Evolutionary conservation across 2,329 filamentous ascomycete genomes (phyloP), one percentile per base, ranked within the genome.

Genomic region (Claviceps cyperi): DNA sequence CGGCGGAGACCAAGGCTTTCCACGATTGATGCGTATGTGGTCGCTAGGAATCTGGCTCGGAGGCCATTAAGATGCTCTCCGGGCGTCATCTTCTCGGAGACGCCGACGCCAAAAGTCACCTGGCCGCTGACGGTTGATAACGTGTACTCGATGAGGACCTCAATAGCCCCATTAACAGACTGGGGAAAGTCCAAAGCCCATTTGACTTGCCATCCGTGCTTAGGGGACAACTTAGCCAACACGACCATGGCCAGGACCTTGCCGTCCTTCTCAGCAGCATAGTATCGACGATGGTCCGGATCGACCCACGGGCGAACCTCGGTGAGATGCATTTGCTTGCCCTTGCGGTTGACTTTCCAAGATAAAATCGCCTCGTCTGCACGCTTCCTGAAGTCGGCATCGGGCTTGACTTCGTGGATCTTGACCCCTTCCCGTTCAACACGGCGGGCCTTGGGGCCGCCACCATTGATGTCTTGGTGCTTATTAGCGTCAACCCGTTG

Each of bases 111-210:
- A 61, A 96, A 96, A 0, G 90, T 96, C 45, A 94, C 84, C 40
- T 72, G 66, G 37, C 72, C 71, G 1, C 70, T 68, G 47, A 78
- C 64, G 40, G 62, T 60, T 6, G 65, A 60, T 53, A 94, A 74
- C 0, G 84, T 79, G 61, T 83, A 77, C 38, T 84, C 80, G 58
- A 94, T 84, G 40, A 92, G 77, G 40, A 83, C 77, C 69, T 96
- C 90, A 55, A 95, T 95, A 36, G 86, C 83, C 45, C 90, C 90
- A 43, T 80, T 86, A n/a, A 90, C 85, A 1, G 89, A 79, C 24
- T 79, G 80, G 0, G 89, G 90, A 74, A 96, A 95, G 66, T 96
- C 88, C 50, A 96, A 80, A n/a, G 85, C 86, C 73, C 92, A 95
- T 71, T 96, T 96, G 63, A 95, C 83, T 70, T 96, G 90, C 80